Conservation (phyloP, 1,284 basidiomycete species). For the Leccinum insolens region DNA sequence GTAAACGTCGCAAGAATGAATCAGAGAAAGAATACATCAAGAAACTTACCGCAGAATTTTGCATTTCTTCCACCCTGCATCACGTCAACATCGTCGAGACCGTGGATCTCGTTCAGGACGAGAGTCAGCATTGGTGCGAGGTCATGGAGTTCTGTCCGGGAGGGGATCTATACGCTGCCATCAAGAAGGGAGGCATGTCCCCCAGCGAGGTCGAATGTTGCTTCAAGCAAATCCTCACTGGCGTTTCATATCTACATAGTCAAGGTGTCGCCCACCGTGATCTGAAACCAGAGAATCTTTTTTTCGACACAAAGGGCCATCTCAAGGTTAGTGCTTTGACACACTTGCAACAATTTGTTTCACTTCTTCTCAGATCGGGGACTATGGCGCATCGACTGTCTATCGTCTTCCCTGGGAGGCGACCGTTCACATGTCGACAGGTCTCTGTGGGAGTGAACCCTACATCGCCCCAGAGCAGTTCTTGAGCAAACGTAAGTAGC, state of each 20-base stretch:
- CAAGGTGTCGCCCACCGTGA: slow-evolving; percentile 98
- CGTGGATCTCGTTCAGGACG: slow-evolving; percentile 98
- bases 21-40: slow-evolving; percentile 99
- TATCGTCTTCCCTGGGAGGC: slow-evolving; percentile 98
- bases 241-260: slow-evolving; percentile 88
- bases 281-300: slow-evolving; percentile 97
- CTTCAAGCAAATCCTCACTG: slow-evolving; percentile 95
- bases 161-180: slow-evolving; percentile 95
- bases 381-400: slow-evolving; percentile 98
- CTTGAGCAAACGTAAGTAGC: slow-evolving; percentile 85
- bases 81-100: slow-evolving; percentile 98
- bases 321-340: slow-evolving; percentile 70
- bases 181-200: slow-evolving; percentile 97
- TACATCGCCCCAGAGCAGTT: slow-evolving; percentile 99
- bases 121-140: slow-evolving; percentile 96
- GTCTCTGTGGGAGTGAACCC: slow-evolving; percentile 95
- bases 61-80: slow-evolving; percentile 97
- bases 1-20: slow-evolving; percentile 97
- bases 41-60: slow-evolving; percentile 99
- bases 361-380: slow-evolving; percentile 74
- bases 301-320: slow-evolving; percentile 92
- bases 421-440: slow-evolving; percentile 96
- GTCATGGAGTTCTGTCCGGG: slow-evolving; percentile 99
- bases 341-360: slow-evolving; percentile 3
- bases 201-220: slow-evolving; percentile 95